Base-by-base conservation (phyloP, 1,284 basidiomycete species). In the Malassezia equina region DNA sequence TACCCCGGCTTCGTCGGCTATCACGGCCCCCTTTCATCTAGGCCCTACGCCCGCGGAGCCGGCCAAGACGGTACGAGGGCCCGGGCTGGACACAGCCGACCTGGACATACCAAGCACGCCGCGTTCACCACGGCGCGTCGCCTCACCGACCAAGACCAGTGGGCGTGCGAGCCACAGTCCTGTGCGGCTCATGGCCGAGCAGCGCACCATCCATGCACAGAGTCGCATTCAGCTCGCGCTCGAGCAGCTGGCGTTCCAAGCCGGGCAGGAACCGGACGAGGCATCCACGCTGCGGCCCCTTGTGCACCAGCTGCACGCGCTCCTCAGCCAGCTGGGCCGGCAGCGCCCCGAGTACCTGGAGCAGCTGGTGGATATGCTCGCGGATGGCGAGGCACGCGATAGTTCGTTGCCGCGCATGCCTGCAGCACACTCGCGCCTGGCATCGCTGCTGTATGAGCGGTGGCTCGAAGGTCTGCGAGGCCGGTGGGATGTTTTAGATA, bases 381-480 rank as follows among this genome's bases (percentile, higher is more conserved):
- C 8, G 31, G 32, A 34, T 29, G 25, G n/a, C 9, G 40, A 36
- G 2, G 24, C 46, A 7, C 31, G 46, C 24, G 46, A 23, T 12
- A 29, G 39, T 47, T 51, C 47, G 33, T 52, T 53, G 17, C 62
- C 61, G 33, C 55, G 58, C 28, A 11, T 49, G 23, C 47, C 25
- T 3, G 48, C 55, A 1, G 42, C 60, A 13, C 60, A 57, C 15
- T 79, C 79, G 60, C 90, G 90, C 1, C 90, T 96, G 34, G 86
- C 90, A 17, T 90, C 95, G 72, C 79, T 96, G 61, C 78, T 96
- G 25, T 96, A 95, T 74, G 85, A 91, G 79, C 82, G 93, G 44
- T 96, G 91, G 91, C 78, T 95, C 24, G 88, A 95, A 70, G 90
- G 89, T 1, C 76, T 94, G 19, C 49, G 66, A 1, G 63, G 52